Percentiles rank a stretch among this genome's conserved stretches.
Evolutionary conservation across 2,329 filamentous ascomycete species (phyloP).

Genomic region (Onygena corvina): DNA sequence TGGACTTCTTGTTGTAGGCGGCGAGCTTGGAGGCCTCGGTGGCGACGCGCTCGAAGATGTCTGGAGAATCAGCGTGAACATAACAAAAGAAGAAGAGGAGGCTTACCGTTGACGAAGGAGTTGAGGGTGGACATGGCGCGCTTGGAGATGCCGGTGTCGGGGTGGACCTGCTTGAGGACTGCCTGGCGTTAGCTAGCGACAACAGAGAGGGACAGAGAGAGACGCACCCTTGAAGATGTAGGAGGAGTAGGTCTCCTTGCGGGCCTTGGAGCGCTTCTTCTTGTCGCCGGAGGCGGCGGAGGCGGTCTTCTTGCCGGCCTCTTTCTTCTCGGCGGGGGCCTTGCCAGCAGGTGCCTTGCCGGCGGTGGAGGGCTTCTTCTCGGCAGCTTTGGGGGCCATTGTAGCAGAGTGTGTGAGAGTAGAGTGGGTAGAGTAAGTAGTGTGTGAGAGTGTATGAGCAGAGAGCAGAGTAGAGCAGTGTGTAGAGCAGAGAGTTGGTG

Average conservation of each 20-base stretch:
- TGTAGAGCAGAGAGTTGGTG: constrained; percentile 16
- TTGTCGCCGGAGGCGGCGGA: constrained; percentile 83
- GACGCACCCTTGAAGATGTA: constrained; percentile 98
- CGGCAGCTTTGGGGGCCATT: constrained; percentile 97
- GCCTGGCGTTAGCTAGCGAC: constrained; percentile 28
- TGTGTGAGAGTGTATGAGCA: constrained; percentile 15
- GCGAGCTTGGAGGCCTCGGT: constrained; percentile 98
- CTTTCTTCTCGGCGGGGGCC: constrained; percentile 94
- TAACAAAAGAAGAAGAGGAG: constrained; percentile 7
- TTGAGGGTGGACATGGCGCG: constrained; percentile 99
- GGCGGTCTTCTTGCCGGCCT: constrained; percentile 96
- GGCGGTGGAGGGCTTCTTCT: constrained; percentile 92
- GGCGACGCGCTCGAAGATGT: constrained; percentile 98
- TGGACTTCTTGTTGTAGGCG: constrained; percentile 99
- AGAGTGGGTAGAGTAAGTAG: constrained; percentile 25
- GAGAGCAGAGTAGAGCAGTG: constrained; percentile 9
- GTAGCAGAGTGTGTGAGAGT: constrained; percentile 1
- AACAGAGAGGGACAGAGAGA: constrained; percentile 15
- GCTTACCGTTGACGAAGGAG: constrained; percentile 95
- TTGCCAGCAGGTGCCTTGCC: constrained; percentile 79
- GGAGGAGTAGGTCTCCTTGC: constrained; percentile 99
- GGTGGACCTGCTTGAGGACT: constrained; percentile 99
- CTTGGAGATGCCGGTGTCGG: constrained; percentile 99
- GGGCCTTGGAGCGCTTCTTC: constrained; percentile 99
- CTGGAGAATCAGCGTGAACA: constrained; percentile 33